Base-by-base conservation (phyloP, 2,329 filamentous ascomycete genomes). In the Apiospora hydei region DNA sequence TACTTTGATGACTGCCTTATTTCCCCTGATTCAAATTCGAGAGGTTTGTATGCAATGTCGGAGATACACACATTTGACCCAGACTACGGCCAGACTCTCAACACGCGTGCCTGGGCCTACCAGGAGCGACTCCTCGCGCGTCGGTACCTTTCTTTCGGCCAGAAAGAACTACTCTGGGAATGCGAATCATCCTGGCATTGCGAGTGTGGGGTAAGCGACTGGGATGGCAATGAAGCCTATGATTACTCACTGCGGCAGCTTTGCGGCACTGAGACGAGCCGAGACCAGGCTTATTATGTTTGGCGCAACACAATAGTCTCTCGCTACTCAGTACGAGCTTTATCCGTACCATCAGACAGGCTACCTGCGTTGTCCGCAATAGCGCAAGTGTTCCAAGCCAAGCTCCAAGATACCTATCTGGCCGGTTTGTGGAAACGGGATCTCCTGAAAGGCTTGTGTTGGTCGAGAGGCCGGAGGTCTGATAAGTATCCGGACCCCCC, bases 101-200 rank as follows among this genome's bases (percentile, higher is more conserved):
- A 4, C 1, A n/a, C 5, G 1, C 51, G 51, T 14, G 67, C 26
- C n/a, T 69, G 67, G 67, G 30, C 46, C 10, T 47, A 38, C 67
- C 67, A 46, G 34, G 67, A 69, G 44, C 43, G 67, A 21, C 26
- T 46, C 7, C 30, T 69, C 4, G 24, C 67, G 1, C n/a, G 67
- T 5, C 11, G 67, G 2, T 46, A 46, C 34, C 67, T 69, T 34
- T 46, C 43, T 18, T 69, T 69, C 7, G 38, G 24, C 24, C 21
- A 69, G 41, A 51, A 18, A 21, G 67, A 69, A 21, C 21, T 69
- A n/a, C 41, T 30, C n/a, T 69, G 67, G 67, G 67, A 69, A 30
- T 69, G 67, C 44, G 24, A 53, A 30, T 53, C 24, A 18, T 2
- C 0, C 1, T 30, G 24, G 51, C 13, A 53, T 30, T 53, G 51